Base-by-base conservation (phyloP, 73 alveolate genomes). In the Uronychia setigera region DNA sequence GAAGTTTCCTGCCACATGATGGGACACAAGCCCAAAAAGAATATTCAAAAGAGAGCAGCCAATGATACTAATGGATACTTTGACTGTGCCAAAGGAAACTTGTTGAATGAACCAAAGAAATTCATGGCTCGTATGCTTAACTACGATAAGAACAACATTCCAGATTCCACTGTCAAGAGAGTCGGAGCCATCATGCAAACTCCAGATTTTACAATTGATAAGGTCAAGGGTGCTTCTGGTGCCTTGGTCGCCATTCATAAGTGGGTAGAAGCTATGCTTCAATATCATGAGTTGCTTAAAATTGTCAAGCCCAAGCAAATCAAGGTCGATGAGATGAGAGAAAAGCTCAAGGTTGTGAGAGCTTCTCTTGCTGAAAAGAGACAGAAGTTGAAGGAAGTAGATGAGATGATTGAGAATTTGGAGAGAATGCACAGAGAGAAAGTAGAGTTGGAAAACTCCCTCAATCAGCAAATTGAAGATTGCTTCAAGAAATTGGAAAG, bases 401-500 rank as follows among this genome's bases (percentile, higher is more conserved):
- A 85, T 67, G 97, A 90, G 77, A 89, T 87, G 88, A 92, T 96
- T 60, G 96, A 93, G 86, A 85, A 87, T 58, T 96, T 96, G 35
- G 97, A 96, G 86, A 82, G 93, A 26, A 94, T 88, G 94, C 81
- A 78, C 83, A 93, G 91, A 81, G 93, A 80, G 76, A 88, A 85
- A 75, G 83, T 86, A 1, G 91, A 93, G 76, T 88, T 83, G 27
- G 95, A 93, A 58, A 90, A 86, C 13, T 77, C 89, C 80, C 88
- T 93, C 57, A 34, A 80, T 35, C 81, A 81, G 75, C 80, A 90
- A 59, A 89, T 93, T 78, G 86, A 90, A 31, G 97, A 96, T 26
- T 97, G 99, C 91, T 88, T 93, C 82, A 94, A 88, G 93, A 98
- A 98, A 92, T 94, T 98, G 74, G 99, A 93, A 77, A 95, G 99